Base-by-base conservation (phyloP, 768 basidiomycete genomes). In the Lactifluus volemus region DNA sequence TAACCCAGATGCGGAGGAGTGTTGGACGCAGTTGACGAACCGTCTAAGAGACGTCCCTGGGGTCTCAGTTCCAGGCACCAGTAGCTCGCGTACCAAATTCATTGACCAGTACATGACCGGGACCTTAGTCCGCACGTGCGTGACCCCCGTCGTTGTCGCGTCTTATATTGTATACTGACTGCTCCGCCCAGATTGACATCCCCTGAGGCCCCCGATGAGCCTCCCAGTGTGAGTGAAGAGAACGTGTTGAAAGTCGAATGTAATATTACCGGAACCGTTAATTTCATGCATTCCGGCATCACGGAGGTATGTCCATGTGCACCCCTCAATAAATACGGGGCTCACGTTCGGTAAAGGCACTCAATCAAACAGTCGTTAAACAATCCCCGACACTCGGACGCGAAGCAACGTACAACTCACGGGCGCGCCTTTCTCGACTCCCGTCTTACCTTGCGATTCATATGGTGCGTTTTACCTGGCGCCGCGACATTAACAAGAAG, bases 401-500 rank as follows among this genome's bases (percentile, higher is more conserved):
- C 12, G 81, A 89, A 45, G 95, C 95, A 0, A 72, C 80, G 0
- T 98, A 98, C 76, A 84, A 78, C 21, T 86, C 91, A 68, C 84
- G 82, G 41, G 87, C 89, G 4, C 85, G 93, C 9, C 69, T 99
- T 53, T 83, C 90, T 11, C 82, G 95, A 21, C 76, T 98, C 12
- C 97, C 97, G 0, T 73, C 83, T 5, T 95, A 90, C 68, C 80
- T 97, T 21, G 85, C 87, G 5, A 83, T 98, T 4, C 93, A 98
- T 68, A 91, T 98, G 88, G 94, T 95, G 12, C 89, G 97, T 50
- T 99, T 98, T 72, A 88, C 86, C 58, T 99, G 97, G 97, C 78
- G 92, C 61, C 78, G 82, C 41, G 97, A 98, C 66, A 94, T 97
- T 61, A 74, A 74, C 54, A 92, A 88, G 77, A 98, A 98, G 70